Percentiles rank a stretch among this genome's conserved stretches.
Evolutionary conservation across 345 rosid genomes (phyloP).

Genomic region (Citrus sinensis): DNA sequence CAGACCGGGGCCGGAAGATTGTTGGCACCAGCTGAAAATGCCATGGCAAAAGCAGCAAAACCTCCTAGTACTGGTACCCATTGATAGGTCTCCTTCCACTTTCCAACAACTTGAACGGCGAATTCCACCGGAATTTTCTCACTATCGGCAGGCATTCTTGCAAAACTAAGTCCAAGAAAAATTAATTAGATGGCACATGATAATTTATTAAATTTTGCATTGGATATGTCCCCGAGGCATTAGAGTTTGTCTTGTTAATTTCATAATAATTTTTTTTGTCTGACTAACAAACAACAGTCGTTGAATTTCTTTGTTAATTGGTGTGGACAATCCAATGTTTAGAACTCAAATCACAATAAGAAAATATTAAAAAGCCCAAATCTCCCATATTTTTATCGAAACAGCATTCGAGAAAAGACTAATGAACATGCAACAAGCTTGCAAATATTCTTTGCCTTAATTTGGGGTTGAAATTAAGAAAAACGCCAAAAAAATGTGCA

Average conservation of each 20-base stretch:
- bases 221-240: slow-evolving; percentile 1
- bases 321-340: background rate
- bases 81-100: slow-evolving; percentile 28
- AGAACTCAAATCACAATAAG: too few relatives aligned
- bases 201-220: background rate
- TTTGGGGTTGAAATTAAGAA: background rate
- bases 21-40: slow-evolving; percentile 32
- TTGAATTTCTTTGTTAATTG: background rate
- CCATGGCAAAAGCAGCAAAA: slow-evolving; percentile 24
- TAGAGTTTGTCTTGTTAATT: background rate
- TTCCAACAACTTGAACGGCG: slow-evolving; percentile 10
- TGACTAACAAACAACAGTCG: background rate
- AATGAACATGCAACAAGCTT: background rate
- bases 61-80: slow-evolving; percentile 33
- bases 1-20: slow-evolving; percentile 30
- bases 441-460: background rate
- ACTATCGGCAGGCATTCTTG: slow-evolving; percentile 5
- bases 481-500: background rate
- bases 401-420: background rate
- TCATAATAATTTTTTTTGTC: background rate
- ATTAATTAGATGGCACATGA: background rate
- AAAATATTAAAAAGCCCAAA: background rate
- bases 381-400: background rate
- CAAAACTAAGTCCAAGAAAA: background rate
- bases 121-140: slow-evolving; percentile 23